These are phyloP conservation scores for Starmerella ratchasimensis DNA, from an alignment of 805 yeast species.

Conservation along the genomic window DNA sequence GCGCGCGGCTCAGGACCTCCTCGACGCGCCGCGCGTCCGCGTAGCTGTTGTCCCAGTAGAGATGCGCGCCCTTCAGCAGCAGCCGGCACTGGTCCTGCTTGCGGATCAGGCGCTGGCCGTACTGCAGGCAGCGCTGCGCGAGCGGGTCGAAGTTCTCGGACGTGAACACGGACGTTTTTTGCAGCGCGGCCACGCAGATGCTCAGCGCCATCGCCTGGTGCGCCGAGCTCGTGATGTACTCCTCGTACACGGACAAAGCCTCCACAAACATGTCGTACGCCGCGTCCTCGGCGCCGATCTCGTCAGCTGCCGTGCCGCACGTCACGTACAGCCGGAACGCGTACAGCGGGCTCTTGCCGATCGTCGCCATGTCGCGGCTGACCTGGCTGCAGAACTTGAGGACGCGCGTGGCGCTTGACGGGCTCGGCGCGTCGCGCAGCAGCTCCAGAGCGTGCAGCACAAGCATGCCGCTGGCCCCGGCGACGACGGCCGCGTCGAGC, in stretches of 20 bases:
- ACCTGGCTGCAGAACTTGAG: slow-evolving; percentile 63
- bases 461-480: slow-evolving; percentile 63
- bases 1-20: slow-evolving; percentile 79
- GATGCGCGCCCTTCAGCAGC: slow-evolving; percentile 72
- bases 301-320: slow-evolving; percentile 70
- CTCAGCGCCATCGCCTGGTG: slow-evolving; percentile 42
- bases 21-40: slow-evolving; percentile 45
- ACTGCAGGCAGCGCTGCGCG: slow-evolving; percentile 72
- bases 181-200: slow-evolving; percentile 38
- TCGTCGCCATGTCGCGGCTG: slow-evolving; percentile 43
- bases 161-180: slow-evolving; percentile 37
- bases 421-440: slow-evolving; percentile 1
- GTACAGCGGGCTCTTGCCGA: slow-evolving; percentile 23
- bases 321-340: slow-evolving; percentile 39
- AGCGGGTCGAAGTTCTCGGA: slow-evolving; percentile 65
- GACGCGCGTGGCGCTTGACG: slow-evolving; percentile 21
- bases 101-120: slow-evolving; percentile 75
- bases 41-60: slow-evolving; percentile 39
- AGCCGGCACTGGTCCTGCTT: slow-evolving; percentile 93
- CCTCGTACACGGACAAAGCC: slow-evolving; percentile 74
- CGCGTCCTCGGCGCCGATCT: slow-evolving; percentile 52
- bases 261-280: slow-evolving; percentile 82
- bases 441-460: slow-evolving; percentile 47
- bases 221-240: slow-evolving; percentile 38
- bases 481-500: slow-evolving; percentile 39